Evolutionary conservation across 1,284 basidiomycete species (phyloP), one percentile per base, ranked within the genome.

Genomic region (Singerocomus rubriflavus): DNA sequence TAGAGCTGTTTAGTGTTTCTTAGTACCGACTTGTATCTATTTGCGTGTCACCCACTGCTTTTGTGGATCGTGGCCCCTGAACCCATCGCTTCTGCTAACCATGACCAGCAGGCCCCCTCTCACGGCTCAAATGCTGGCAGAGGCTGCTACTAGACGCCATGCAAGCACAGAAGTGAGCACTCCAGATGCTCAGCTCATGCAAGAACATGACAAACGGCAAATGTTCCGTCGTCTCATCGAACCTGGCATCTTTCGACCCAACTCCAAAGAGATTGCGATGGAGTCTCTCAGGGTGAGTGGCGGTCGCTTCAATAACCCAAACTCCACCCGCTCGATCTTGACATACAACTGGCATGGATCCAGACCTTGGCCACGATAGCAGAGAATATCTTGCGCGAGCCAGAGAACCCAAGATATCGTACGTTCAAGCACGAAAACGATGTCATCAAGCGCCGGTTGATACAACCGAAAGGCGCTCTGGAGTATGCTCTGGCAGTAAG

Each of bases 401-500:
- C 87, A 5, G 75, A 81, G 6, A 86, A 91, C 56, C 71, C 73
- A 13, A 89, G 85, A 66, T 91, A 75, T 58, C 78, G 77, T 51
- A 73, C 75, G 56, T 88, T 91, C 75, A 91, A 89, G 68, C 73
- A 80, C 5, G 89, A 86, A 16, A 91, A 91, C 57, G 63, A 63
- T 36, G 72, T 73, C n/a, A 85, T 89, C 69, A 84, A 84, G 68
- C 70, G 75, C 14, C 68, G 79, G 46, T 63, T 88, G 29, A 68
- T 80, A n/a, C 68, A 77, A 30, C 78, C 80, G 1, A 88, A 84
- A 62, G 88, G 89, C 2, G 76, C 85, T 0, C 68, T 91, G 36
- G 88, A 91, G 64, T 91, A 86, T 70, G 86, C 85, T 4, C 74
- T 88, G 40, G 85, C 79, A 62, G 88, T 88, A 31, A 59, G 21